phyloP scores from a whole-genome alignment of 2,329 filamentous ascomycete genomes.

The Pleurostoma richardsiae region DNA sequence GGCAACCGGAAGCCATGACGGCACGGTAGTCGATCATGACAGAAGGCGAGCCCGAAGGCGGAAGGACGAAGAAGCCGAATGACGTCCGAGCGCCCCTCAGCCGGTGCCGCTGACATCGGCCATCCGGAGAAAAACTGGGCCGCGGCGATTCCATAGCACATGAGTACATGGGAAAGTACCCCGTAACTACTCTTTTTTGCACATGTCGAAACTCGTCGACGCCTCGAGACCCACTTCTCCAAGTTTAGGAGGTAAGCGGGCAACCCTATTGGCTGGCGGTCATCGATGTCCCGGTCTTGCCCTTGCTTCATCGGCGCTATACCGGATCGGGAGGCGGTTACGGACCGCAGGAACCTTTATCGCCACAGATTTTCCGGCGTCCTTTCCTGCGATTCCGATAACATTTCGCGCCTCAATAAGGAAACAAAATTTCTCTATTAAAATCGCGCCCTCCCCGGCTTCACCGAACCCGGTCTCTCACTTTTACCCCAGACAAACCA shows the following conservation, averaged over 20 bases:
- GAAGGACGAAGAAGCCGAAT: neutral
- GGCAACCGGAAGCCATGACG: neutral
- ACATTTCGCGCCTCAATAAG: neutral
- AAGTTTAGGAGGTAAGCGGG: too few relatives aligned
- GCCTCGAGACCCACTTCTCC: too few relatives aligned
- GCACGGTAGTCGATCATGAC: neutral
- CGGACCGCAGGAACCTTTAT: neutral
- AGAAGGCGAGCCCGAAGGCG: neutral
- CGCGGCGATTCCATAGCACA: neutral
- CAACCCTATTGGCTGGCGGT: too few relatives aligned
- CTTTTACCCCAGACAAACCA: conserved; percentile 73
- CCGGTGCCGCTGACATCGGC: neutral
- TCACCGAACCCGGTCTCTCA: conserved; percentile 88
- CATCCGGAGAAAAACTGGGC: neutral
- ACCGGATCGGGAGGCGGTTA: neutral
- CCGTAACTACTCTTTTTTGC: neutral
- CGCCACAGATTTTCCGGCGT: neutral
- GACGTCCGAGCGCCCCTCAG: neutral
- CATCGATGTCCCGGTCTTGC: too few relatives aligned
- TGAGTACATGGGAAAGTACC: neutral
- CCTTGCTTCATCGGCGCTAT: neutral
- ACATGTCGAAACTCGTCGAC: too few relatives aligned
- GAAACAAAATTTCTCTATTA: neutral
- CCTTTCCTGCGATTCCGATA: neutral
- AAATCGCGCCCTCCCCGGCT: conserved; percentile 39